These are phyloP conservation scores for Posidonia australis DNA, from an alignment of 106 monocot genomes.

Conservation along the genomic window DNA sequence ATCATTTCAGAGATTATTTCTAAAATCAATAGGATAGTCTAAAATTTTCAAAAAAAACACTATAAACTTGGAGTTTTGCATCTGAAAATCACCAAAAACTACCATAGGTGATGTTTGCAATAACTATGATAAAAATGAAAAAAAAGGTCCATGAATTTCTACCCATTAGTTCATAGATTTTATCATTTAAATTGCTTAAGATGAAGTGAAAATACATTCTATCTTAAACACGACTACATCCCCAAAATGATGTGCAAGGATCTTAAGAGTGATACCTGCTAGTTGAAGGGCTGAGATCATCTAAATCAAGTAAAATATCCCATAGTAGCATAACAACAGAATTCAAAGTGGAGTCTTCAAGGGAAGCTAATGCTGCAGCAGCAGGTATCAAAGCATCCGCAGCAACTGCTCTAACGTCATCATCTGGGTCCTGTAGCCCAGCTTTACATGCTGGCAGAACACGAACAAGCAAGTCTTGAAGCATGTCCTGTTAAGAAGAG, in stretches of 20 bases:
- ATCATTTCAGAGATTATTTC: neutral
- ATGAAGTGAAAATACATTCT: no score
- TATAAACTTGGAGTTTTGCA: no score
- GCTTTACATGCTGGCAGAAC: conserved; percentile 88
- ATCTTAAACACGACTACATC: no score
- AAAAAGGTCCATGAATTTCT: no score
- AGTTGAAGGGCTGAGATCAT: conserved; percentile 96
- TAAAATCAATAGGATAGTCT: neutral
- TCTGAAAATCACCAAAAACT: no score
- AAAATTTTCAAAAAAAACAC: no score
- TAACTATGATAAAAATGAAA: no score
- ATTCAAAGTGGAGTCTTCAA: conserved; percentile 43
- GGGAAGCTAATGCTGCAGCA: conserved; percentile 46
- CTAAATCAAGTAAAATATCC: conserved; percentile 97
- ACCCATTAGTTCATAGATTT: no score
- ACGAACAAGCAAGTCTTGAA: conserved; percentile 60
- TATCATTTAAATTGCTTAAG: no score
- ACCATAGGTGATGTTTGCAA: no score
- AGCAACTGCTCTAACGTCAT: conserved; percentile 99
- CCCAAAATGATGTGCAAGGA: neutral
- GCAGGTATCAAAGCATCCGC: conserved; percentile 89
- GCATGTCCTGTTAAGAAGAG: conserved; percentile 59
- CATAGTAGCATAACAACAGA: conserved; percentile 84
- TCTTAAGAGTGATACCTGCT: conserved; percentile 51
- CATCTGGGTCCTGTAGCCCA: conserved; percentile 88